Base-by-base conservation (phyloP, 202 grass and related monocot genomes). In the Schoenoplectus triqueter region DNA sequence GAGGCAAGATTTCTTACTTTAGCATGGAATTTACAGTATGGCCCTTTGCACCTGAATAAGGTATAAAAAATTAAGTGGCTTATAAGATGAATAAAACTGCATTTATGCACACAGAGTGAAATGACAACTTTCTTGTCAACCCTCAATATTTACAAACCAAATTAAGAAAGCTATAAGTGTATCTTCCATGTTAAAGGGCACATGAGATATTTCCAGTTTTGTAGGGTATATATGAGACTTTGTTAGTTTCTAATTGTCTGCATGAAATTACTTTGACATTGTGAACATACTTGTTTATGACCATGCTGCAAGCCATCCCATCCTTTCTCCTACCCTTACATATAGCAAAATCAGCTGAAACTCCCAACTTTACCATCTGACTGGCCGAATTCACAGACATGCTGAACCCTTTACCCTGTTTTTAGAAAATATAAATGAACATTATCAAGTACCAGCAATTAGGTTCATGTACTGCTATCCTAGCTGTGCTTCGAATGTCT, bases 241-340 rank as follows among this genome's bases (percentile, higher is more conserved):
- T 31, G 31, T 31, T 31, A 31, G 31, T 31, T 31, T 31, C 31
- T 31, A 31, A 31, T 31, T 31, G 31, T 31, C 22, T 42, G 47
- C 5, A 57, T 31, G 31, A 15, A 41, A 72, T 83, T 59, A 69
- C 64, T 10, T 2, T 60, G 63, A 22, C 64, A 7, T 57, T 66
- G 42, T 48, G 21, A 64, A 70, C 86, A 19, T 95, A 98, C 95
- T 92, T 98, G 83, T 88, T 92, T 89, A 95, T 92, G 46, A 44
- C 84, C 95, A 98, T 98, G 62, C 89, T 92, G 84, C 95, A 98
- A 20, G 88, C 81, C 86, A 94, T 81, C 10, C 95, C 95, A 56
- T 98, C 95, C 85, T 98, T 95, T 85, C 91, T 95, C 83, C 90
- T 98, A 63, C 95, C 95, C 88, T 92, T 98, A 80, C 93, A 98